Evolutionary conservation across 2,329 filamentous ascomycete species (phyloP).

Genomic region (Diaporthe sp.): DNA sequence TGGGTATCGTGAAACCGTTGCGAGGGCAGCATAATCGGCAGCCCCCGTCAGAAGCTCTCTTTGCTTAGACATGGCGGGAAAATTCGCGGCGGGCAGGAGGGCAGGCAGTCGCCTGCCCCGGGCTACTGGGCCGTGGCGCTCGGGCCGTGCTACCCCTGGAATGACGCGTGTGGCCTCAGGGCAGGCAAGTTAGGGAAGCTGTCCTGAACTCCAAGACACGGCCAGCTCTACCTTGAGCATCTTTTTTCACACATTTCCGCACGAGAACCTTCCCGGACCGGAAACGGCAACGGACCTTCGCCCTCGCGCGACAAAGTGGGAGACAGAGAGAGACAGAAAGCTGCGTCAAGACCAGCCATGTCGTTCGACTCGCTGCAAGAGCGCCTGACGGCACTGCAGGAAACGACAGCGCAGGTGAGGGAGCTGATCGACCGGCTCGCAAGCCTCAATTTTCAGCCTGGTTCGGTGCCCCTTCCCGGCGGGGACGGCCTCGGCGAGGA

Average conservation of each 20-base stretch:
- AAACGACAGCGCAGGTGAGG: constrained; percentile 69
- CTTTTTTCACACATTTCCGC: neutral
- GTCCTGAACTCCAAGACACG: neutral
- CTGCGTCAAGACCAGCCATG: constrained; percentile 51
- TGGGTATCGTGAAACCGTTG: neutral
- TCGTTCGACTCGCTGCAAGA: constrained; percentile 73
- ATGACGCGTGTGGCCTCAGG: constrained; percentile 18
- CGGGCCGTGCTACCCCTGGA: constrained; percentile 11
- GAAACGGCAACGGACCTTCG: neutral
- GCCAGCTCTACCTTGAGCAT: neutral
- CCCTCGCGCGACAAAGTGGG: neutral
- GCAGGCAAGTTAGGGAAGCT: neutral
- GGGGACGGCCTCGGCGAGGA: constrained; percentile 47
- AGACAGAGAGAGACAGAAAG: neutral
- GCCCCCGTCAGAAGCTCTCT: neutral
- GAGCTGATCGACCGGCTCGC: constrained; percentile 72
- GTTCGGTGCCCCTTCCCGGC: constrained; percentile 63
- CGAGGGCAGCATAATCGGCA: neutral
- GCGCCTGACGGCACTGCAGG: constrained; percentile 72
- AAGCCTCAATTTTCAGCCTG: constrained; percentile 70
- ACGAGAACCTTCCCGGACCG: neutral
- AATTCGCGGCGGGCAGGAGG: constrained; percentile 9
- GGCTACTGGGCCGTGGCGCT: neutral
- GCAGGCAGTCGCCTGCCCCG: neutral
- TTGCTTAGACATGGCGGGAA: neutral